Percentiles rank a stretch among this genome's conserved stretches.
Evolutionary conservation across 2,329 filamentous ascomycete species (phyloP).

Genomic region (Ophidiomyces ophidiicola): DNA sequence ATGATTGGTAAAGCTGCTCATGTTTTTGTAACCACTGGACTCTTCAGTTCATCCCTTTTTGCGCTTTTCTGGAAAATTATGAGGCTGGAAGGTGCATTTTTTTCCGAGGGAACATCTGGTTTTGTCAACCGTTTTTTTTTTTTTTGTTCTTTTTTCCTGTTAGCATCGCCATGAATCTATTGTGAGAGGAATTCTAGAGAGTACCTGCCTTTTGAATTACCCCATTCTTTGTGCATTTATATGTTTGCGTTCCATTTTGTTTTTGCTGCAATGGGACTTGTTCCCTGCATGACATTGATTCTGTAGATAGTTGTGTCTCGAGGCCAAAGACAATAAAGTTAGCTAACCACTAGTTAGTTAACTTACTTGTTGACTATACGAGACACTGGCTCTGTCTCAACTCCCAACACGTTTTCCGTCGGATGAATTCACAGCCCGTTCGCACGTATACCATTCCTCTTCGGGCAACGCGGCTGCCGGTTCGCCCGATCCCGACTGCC

Average conservation of each 20-base stretch:
- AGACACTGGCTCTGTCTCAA: too few relatives aligned
- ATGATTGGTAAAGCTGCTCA: constrained; percentile 24
- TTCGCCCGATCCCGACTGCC: constrained; percentile 1
- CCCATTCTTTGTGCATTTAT: not conserved
- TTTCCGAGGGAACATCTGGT: not conserved
- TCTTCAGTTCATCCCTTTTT: too few relatives aligned
- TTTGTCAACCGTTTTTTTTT: not conserved
- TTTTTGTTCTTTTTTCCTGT: too few relatives aligned
- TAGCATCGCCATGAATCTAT: too few relatives aligned
- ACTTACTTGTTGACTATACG: too few relatives aligned
- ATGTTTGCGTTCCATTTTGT: not conserved
- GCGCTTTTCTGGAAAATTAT: not conserved
- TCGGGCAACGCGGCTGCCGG: not conserved
- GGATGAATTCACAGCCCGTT: constrained; percentile 3
- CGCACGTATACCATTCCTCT: not conserved
- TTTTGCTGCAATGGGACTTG: too few relatives aligned
- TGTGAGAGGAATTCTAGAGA: too few relatives aligned
- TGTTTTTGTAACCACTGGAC: too few relatives aligned
- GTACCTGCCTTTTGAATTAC: not conserved
- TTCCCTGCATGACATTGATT: too few relatives aligned
- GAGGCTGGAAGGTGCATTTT: constrained; percentile 2
- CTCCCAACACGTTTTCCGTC: not conserved
- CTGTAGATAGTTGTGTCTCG: too few relatives aligned
- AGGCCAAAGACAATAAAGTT: too few relatives aligned
- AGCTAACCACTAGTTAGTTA: too few relatives aligned